Evolutionary conservation across 257 asterid species (phyloP), one percentile per base, ranked within the genome.

Genomic region (Capsicum rhomboideum): DNA sequence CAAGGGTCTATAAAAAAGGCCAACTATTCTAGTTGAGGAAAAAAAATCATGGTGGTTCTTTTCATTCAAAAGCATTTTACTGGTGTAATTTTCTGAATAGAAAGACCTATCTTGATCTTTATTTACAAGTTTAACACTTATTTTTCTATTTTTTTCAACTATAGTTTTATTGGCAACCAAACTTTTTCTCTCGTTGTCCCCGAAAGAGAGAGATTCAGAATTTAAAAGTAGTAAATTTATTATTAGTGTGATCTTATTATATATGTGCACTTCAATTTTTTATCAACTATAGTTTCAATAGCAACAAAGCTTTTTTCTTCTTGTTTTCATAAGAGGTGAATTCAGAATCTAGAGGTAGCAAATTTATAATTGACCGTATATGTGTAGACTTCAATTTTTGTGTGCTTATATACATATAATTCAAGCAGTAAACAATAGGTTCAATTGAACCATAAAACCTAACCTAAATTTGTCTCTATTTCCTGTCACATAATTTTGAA

Each of bases 51-150:
- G 81, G 10, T 75, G 81, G 81, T 75, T 75, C 81, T 75, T 75
- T 17, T 16, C 26, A 50, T 75, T 75, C 81, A 50, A 50, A 14
- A 75, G 10, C 63, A 75, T 75, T 50, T 75, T 49, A 26, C 23
- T 75, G 16, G 14, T 75, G 63, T 75, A 75, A 50, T 75, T 8
- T 75, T 75, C 63, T 50, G 63, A 75, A 75, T 50, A 75, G 46
- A 75, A 68, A 75, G 81, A 75, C 63, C 81, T 50, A 50, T 16
- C 81, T 75, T 75, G 81, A 75, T 75, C 81, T 75, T 75, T 50
- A 50, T 13, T 50, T 49, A 49, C 26, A 8, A 16, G 26, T 49
- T 75, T 1, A 2, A 49, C 21, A 40, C 17, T 11, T 72, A 20
- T 6, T 46, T 16, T 40, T 40, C 55, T 44, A 21, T 14, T 46